Evolutionary conservation across 1,139 yeast genomes (phyloP).

Genomic region (Zygosaccharomyces pseudobailii): DNA sequence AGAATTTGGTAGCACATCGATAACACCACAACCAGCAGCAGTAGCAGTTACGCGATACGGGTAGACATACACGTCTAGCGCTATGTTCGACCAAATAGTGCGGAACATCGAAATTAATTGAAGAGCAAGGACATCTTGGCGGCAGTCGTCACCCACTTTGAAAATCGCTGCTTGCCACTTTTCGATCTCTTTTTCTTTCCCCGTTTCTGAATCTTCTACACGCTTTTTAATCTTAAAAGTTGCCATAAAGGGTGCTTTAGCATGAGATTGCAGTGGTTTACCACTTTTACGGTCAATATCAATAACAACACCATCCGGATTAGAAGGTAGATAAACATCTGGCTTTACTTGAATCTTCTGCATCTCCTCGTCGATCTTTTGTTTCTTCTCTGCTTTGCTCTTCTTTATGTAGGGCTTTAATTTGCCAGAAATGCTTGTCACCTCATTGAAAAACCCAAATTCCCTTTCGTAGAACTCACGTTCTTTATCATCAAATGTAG

Average conservation of each 20-base stretch:
- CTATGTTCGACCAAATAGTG: constrained; percentile 82
- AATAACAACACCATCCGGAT: constrained; percentile 91
- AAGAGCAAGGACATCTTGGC: constrained; percentile 93
- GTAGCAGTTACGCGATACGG: constrained; percentile 97
- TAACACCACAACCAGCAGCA: constrained; percentile 98
- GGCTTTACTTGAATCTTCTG: constrained; percentile 66
- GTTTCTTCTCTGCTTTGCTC: constrained; percentile 93
- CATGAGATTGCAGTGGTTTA: constrained; percentile 95
- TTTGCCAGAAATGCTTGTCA: constrained; percentile 90
- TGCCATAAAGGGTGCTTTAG: constrained; percentile 98
- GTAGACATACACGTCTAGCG: constrained; percentile 83
- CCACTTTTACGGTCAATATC: constrained; percentile 93
- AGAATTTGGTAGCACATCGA: constrained; percentile 93
- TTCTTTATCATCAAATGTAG: constrained; percentile 57
- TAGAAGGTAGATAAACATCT: constrained; percentile 91
- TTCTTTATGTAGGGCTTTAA: constrained; percentile 90
- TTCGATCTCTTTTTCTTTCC: constrained; percentile 38
- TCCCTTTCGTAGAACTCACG: constrained; percentile 70
- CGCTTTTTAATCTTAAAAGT: constrained; percentile 77
- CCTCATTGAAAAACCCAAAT: constrained; percentile 84
- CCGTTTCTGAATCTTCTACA: constrained; percentile 43
- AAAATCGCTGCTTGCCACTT: constrained; percentile 94
- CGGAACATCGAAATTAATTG: constrained; percentile 90
- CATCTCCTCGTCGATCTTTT: constrained; percentile 96
- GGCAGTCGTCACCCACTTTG: constrained; percentile 98